These are phyloP conservation scores for Carpinus fangiana DNA, from an alignment of 306 rosid genomes.

Conservation along the genomic window DNA sequence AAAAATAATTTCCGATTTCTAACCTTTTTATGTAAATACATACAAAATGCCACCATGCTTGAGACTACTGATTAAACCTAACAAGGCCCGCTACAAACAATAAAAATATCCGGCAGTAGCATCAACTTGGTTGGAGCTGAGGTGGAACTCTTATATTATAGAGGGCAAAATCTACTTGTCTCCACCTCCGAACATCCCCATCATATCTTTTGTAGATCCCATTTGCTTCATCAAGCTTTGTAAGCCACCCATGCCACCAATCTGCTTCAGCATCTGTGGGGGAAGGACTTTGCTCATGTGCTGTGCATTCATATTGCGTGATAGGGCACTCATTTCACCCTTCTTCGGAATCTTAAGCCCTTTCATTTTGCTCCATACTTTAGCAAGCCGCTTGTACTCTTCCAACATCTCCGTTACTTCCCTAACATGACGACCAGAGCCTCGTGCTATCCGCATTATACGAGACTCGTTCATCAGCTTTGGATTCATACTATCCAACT, in stretches of 20 bases:
- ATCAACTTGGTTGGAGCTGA: neutral
- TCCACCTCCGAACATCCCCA: constrained; percentile 84
- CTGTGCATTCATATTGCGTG: constrained; percentile 81
- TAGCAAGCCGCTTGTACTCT: constrained; percentile 81
- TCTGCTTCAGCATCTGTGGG: constrained; percentile 84
- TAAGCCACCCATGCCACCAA: constrained; percentile 82
- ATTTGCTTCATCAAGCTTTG: constrained; percentile 90
- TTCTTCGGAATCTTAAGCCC: constrained; percentile 83
- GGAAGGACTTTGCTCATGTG: constrained; percentile 87
- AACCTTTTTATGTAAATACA: neutral
- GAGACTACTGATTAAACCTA: neutral
- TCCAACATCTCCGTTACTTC: constrained; percentile 87
- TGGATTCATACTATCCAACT: constrained; percentile 80
- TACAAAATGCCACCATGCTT: constrained; percentile 3
- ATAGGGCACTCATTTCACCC: constrained; percentile 69
- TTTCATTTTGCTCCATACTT: constrained; percentile 78
- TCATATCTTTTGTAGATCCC: constrained; percentile 79
- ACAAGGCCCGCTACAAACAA: neutral
- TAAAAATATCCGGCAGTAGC: neutral
- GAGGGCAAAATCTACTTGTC: constrained; percentile 35
- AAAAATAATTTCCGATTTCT: neutral
- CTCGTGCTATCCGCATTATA: constrained; percentile 79
- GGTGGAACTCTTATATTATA: neutral
- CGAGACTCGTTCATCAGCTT: constrained; percentile 78
- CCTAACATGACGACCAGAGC: constrained; percentile 66